Evolutionary conservation across 805 yeast genomes (phyloP), one percentile per base, ranked within the genome.

Genomic region (Candida golubevii): DNA sequence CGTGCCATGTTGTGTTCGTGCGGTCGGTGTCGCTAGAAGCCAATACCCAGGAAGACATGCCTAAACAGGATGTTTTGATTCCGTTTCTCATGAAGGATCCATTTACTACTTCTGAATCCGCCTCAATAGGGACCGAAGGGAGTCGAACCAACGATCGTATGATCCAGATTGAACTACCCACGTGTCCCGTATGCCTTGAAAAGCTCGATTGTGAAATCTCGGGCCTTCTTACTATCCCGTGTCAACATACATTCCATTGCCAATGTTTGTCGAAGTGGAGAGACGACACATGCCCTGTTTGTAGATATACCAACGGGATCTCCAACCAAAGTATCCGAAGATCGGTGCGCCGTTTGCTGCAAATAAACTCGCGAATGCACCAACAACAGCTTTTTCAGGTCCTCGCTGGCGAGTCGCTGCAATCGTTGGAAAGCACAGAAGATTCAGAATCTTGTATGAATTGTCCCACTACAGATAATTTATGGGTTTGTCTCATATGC

Each of bases 231-330:
- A 90, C 97, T 0, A 89, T 87, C 30, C 89, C 93, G 2, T 90
- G 97, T 50, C 96, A 88, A 59, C 97, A 89, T 60, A 87, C 96
- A 0, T 89, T 88, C 62, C 97, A 89, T 61, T 89, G 96, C 53
- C 85, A 79, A 53, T 90, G 97, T 59, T 69, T 89, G 40, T 80
- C 88, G 37, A 85, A 83, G 62, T 89, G 97, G 97, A 79, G 78
- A 45, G 96, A 88, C 59, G 93, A 88, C 47, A 79, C 86, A 26
- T 89, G 97, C 59, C 97, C 97, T 0, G 90, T 89, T 2, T 89
- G 97, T 58, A 69, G 97, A 34, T 87, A 87, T 56, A 80, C 95
- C 1, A 83, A 67, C 44, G 63, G 59, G 42, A 49, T 63, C 6
- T 60, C 69, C n/a, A 68, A 66, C 49, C 64, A 59, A 35, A 62